These are phyloP conservation scores for Cytidiella melzeri DNA, from an alignment of 768 basidiomycete species.

Conservation along the genomic window DNA sequence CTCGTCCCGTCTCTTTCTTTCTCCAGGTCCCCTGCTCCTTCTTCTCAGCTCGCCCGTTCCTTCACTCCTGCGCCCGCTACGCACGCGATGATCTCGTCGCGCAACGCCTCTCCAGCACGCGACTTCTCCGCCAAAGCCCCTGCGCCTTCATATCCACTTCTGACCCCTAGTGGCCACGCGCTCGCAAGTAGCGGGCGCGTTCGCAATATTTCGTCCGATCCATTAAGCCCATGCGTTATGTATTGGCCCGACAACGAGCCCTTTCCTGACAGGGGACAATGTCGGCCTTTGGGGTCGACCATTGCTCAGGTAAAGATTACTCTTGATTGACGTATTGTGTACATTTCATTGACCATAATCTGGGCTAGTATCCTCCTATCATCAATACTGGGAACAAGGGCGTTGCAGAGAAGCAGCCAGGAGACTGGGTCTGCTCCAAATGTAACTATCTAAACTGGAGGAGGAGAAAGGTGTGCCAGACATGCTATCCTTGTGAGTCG, in stretches of 20 bases:
- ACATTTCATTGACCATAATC: no score
- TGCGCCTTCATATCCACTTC: constrained; percentile 55
- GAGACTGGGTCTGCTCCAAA: constrained; percentile 61
- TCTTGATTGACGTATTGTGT: no score
- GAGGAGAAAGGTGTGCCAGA: constrained; percentile 83
- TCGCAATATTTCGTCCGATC: constrained; percentile 72
- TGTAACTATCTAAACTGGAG: constrained; percentile 90
- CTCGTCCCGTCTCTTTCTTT: no score
- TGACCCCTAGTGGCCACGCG: constrained; percentile 78
- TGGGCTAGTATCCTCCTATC: constrained; percentile 83
- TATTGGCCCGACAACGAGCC: constrained; percentile 91
- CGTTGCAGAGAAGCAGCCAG: constrained; percentile 73
- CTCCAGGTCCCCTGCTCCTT: no score
- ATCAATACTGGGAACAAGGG: constrained; percentile 86
- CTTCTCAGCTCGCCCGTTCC: no score
- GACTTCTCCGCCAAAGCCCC: constrained; percentile 31
- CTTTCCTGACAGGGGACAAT: constrained; percentile 75
- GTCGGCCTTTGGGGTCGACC: constrained; percentile 46
- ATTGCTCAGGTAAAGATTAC: constrained; percentile 47
- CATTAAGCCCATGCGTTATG: constrained; percentile 70
- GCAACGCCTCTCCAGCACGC: no score
- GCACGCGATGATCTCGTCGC: no score
- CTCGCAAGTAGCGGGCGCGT: constrained; percentile 75
- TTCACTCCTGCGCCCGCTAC: no score
- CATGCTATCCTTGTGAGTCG: constrained; percentile 70